phyloP scores from a whole-genome alignment of 768 basidiomycete genomes.

The Trametes elegans region DNA sequence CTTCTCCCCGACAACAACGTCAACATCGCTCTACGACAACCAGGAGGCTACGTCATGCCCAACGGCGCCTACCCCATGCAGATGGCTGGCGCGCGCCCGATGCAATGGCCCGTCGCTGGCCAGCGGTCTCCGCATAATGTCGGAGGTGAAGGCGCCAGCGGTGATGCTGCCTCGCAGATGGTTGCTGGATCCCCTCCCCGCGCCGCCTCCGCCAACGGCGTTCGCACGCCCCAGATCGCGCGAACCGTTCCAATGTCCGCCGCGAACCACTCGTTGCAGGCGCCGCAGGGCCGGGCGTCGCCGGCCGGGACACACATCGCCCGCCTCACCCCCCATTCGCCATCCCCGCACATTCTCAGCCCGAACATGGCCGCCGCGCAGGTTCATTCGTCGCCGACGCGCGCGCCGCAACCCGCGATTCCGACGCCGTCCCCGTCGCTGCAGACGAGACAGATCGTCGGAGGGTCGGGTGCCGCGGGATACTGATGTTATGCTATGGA shows the following conservation, averaged over 20 bases:
- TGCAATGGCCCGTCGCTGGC: slow-evolving; percentile 37
- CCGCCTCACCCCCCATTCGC: slow-evolving; percentile 28
- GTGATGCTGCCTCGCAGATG: slow-evolving; percentile 33
- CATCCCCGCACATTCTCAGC: slow-evolving; percentile 32
- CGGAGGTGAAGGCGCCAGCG: slow-evolving; percentile 31
- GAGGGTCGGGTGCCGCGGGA: slow-evolving; percentile 28
- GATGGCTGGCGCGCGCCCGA: slow-evolving; percentile 36
- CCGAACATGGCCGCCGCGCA: slow-evolving; percentile 26
- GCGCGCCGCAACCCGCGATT: slow-evolving; percentile 29
- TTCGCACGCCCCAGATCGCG: slow-evolving; percentile 34
- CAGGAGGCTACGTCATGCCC: slow-evolving; percentile 34
- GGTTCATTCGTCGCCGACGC: slow-evolving; percentile 30
- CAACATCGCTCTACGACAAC: slow-evolving; percentile 30
- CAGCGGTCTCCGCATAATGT: slow-evolving; percentile 18
- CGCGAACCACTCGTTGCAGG: slow-evolving; percentile 15
- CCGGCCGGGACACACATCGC: slow-evolving; percentile 24
- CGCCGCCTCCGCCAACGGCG: slow-evolving; percentile 57
- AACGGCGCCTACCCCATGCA: slow-evolving; percentile 43
- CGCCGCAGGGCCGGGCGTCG: slow-evolving; percentile 21
- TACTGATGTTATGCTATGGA: slow-evolving; percentile 15
- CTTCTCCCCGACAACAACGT: slow-evolving; percentile 26
- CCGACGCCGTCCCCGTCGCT: slow-evolving; percentile 32
- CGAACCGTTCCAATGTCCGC: slow-evolving; percentile 17
- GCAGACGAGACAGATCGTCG: slow-evolving; percentile 33
- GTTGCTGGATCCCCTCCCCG: slow-evolving; percentile 41